Percentiles rank a stretch among this genome's conserved stretches.
Conservation (phyloP, 2,329 filamentous ascomycete species). For the Aspergillus persii region DNA sequence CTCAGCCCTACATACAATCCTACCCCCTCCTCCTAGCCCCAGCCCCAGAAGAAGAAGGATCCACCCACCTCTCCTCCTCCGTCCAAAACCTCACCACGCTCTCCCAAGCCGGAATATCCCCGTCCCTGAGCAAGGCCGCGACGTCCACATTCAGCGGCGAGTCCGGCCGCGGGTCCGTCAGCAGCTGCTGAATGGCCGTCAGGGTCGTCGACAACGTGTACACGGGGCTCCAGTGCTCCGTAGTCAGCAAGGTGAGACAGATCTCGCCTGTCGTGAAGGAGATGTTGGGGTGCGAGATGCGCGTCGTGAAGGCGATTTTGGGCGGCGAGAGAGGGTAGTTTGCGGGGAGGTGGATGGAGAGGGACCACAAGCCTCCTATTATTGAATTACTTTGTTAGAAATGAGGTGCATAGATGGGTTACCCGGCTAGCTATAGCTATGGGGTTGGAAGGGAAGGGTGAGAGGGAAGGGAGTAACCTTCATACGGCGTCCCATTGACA, state of each 20-base stretch:
- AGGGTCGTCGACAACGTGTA: slow-evolving; percentile 66
- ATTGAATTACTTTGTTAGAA: neutral
- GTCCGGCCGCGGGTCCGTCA: slow-evolving; percentile 46
- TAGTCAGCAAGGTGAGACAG: slow-evolving; percentile 80
- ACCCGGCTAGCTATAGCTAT: neutral
- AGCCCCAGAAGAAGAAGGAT: neutral
- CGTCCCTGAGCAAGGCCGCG: slow-evolving; percentile 45
- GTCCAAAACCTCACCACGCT: slow-evolving; percentile 49
- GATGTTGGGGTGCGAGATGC: slow-evolving; percentile 81
- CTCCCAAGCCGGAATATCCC: slow-evolving; percentile 46
- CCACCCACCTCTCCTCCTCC: slow-evolving; percentile 44
- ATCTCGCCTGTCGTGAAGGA: slow-evolving; percentile 77
- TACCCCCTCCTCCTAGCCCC: no score
- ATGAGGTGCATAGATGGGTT: neutral
- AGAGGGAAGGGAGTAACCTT: slow-evolving; percentile 39
- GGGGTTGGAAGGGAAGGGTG: slow-evolving; percentile 1
- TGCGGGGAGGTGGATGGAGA: slow-evolving; percentile 71
- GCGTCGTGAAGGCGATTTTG: slow-evolving; percentile 75
- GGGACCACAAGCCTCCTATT: slow-evolving; percentile 74
- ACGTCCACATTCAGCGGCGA: slow-evolving; percentile 51
- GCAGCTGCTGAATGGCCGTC: slow-evolving; percentile 47
- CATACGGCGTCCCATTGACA: slow-evolving; percentile 58
- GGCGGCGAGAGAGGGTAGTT: slow-evolving; percentile 80
- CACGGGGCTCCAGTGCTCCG: slow-evolving; percentile 74
- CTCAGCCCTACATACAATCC: no score